Base-by-base conservation (phyloP, 2,329 filamentous ascomycete species). In the Metarhizium sp. region DNA sequence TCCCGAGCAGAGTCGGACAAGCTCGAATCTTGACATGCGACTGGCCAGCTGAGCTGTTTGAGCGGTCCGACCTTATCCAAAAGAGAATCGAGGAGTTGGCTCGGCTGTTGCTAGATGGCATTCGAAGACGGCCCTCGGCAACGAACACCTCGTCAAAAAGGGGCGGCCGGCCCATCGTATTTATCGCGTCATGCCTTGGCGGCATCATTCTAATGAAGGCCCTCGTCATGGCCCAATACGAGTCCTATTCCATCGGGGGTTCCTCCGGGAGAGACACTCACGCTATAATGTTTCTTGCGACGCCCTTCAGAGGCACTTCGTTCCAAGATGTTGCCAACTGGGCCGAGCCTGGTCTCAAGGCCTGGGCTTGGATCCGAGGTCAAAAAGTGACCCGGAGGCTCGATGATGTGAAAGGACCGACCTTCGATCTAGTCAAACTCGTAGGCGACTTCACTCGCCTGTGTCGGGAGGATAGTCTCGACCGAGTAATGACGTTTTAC, bases 131-230 rank as follows among this genome's bases (percentile, higher is more conserved):
- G 16, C 40, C 25, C 13, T 30, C 40, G 2, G 42, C 42, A 45
- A 54, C 16, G 8, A 38, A 43, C 10, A 38, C 25, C 38, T 29
- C 2, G 3, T 49, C 48, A 40, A 20, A 6, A 11, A 34, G 38
- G 18, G 38, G 56, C 50, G 50, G 38, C 18, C 59, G 62, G 29
- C 65, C 63, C 1, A 63, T 69, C 43, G 8, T 69, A 51, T 69
- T 69, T 55, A 63, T 69, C 45, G 66, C 66, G 1, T 69, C 67
- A n/a, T 69, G 64, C 57, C 63, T 69, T n/a, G 66, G 67, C 1
- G 67, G 67, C 11, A 62, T 68, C 47, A 61, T 68, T 56, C 53
- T 68, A 32, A 60, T 60, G 8, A 61, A 66, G 58, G 65, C 67
- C 45, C 64, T 69, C 14, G 57, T 62, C 7, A 52, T 50, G 16